Evolutionary conservation across 495 filamentous ascomycete species (phyloP), one percentile per base, ranked within the genome.

Genomic region (Trichoderma parareesei): DNA sequence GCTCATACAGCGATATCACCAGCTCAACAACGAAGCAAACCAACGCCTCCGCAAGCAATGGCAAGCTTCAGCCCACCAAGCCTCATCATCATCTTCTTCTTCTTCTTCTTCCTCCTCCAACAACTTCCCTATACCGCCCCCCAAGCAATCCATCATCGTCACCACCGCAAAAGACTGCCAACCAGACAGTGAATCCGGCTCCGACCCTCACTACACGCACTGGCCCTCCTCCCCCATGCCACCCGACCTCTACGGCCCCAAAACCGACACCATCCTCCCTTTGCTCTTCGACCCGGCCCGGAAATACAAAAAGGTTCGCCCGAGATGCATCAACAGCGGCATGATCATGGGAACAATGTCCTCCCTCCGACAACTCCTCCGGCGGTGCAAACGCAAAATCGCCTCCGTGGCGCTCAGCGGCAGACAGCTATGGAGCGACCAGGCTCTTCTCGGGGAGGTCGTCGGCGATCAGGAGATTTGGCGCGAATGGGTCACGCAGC

Each of bases 21-120:
- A 38, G 1, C 62, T 66, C 4, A 66, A 66, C 13, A 44, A 61
- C 18, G 27, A 62, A 7, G 69, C 68, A 38, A 68, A 72, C 44
- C 49, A 60, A 4, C 65, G 65, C 3, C n/a, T 44, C 1, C 61
- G 42, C 1, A 38, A 35, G 9, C 41, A 44, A 18, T 63, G 61
- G 61, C 40, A 38, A 8, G 42, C 42, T 4, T 13, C 38, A 13
- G 27, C 27, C 27, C 27, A 27, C 27, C 27, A 27, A 27, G 27
- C 27, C 27, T 27, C 27, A 27, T 27, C 27, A 27, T 27, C 27
- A 27, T 27, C 27, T 1, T 27, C 27, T 27, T 27, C 27, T 27
- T 27, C 27, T 27, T 27, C 27, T 27, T 27, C 27, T 27, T 27
- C 27, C 27, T 27, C 27, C 27, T 27, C 27, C 27, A 27, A 27